phyloP scores from a whole-genome alignment of 164 flowering plant species.

The Stephania cephalantha region DNA sequence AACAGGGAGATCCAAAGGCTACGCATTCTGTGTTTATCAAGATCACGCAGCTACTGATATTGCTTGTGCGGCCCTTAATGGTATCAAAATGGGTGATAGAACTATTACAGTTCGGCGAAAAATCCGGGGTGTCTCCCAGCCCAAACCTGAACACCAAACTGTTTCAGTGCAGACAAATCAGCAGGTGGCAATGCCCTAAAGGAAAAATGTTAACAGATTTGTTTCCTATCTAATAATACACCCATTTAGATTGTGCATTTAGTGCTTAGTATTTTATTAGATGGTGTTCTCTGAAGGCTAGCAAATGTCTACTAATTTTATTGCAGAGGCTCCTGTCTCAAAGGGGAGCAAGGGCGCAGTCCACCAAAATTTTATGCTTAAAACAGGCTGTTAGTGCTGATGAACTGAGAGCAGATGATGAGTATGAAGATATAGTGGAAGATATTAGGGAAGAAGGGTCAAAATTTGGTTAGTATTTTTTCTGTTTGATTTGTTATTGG shows the following conservation, averaged over 20 bases:
- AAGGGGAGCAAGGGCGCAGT: conserved; percentile 33
- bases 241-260: neutral
- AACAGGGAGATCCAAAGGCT: conserved; percentile 88
- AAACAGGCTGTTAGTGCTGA: conserved; percentile 67
- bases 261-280: neutral
- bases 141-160: conserved; percentile 89
- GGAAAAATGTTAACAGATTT: neutral
- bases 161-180: conserved; percentile 85
- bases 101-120: conserved; percentile 88
- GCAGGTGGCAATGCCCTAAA: conserved; percentile 84
- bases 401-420: conserved; percentile 76
- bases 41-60: conserved; percentile 75
- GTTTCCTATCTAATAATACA: neutral
- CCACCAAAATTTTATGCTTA: conserved; percentile 75
- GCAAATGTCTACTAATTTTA: neutral
- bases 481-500: neutral
- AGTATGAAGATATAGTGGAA: conserved; percentile 78
- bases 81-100: conserved; percentile 84
- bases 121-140: conserved; percentile 71
- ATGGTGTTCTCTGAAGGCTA: neutral
- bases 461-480: conserved; percentile 51
- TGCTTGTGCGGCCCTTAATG: conserved; percentile 85
- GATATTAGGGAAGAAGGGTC: conserved; percentile 91
- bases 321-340: conserved; percentile 70
- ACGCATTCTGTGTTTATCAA: conserved; percentile 86